Evolutionary conservation across 257 asterid species (phyloP), one percentile per base, ranked within the genome.

Genomic region (Eucommia ulmoides): DNA sequence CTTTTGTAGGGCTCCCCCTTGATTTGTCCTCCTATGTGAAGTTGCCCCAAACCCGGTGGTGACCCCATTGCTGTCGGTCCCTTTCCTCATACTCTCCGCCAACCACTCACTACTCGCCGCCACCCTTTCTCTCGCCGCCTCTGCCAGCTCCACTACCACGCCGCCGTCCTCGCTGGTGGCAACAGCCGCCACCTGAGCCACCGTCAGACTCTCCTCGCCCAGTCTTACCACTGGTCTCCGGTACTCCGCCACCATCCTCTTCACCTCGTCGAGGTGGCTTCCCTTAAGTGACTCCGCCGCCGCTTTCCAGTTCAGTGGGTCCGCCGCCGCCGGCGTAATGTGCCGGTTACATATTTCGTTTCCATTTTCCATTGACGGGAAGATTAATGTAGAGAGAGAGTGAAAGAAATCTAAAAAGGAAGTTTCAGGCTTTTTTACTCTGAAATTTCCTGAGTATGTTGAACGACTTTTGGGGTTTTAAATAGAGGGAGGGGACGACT

Each of bases 71-170:
- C 20, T 44, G 20, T 44, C 49, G 8, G 19, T 44, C 20, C 49
- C 49, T 44, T 44, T 44, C 2, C 12, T n/a, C 49, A 44, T 47
- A 18, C 51, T 47, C 4, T 47, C 22, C 22, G 22, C 22, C 7
- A 47, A 23, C 51, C 51, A 47, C 20, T 47, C 51, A 47, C 51
- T 47, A 12, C 51, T 47, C 20, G 51, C 51, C 22, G 20, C 22
- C 15, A 47, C 51, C 1, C 22, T 25, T 1, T 15, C 51, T 19
- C 8, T 20, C 4, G 51, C 51, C 3, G 51, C 20, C 51, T 47
- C 51, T 19, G 23, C 19, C 22, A 47, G 51, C 51, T 47, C 51
- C 20, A 47, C 51, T 24, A 19, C 22, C 51, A 46, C n/a, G n/a
- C n/a, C 51, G 11, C 10, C 50, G 14, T 45, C 50, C 18, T 10